phyloP scores from a whole-genome alignment of 768 basidiomycete species.

The Lyophyllum decastes region DNA sequence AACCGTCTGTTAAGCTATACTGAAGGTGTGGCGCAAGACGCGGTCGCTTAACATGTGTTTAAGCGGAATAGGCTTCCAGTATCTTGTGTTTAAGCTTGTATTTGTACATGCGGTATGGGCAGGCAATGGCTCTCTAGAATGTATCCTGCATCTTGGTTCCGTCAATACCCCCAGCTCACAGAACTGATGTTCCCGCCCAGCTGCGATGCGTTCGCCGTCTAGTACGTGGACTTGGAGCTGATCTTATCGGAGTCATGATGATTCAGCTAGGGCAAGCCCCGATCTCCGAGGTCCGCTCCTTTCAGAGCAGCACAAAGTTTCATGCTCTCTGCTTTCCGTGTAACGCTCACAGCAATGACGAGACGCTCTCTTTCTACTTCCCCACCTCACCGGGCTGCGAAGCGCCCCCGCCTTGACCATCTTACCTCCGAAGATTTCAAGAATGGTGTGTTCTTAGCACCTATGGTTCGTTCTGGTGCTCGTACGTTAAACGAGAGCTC shows the following conservation, averaged over 20 bases:
- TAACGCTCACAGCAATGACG: slow-evolving; percentile 38
- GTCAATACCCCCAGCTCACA: too few relatives aligned
- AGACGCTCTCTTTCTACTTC: slow-evolving; percentile 54
- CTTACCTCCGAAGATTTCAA: slow-evolving; percentile 78
- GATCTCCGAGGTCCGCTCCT: not conserved
- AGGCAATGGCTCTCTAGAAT: too few relatives aligned
- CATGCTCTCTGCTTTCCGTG: slow-evolving; percentile 14
- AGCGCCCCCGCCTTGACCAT: slow-evolving; percentile 58
- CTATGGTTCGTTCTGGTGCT: slow-evolving; percentile 96
- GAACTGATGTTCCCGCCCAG: too few relatives aligned
- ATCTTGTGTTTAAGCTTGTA: too few relatives aligned
- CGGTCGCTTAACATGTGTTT: too few relatives aligned
- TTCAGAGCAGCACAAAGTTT: not conserved
- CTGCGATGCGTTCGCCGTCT: too few relatives aligned
- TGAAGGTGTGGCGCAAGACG: too few relatives aligned
- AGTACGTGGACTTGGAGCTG: too few relatives aligned
- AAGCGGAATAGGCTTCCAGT: too few relatives aligned
- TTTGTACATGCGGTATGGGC: too few relatives aligned
- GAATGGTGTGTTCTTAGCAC: slow-evolving; percentile 91
- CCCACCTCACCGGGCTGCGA: slow-evolving; percentile 46
- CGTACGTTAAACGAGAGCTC: slow-evolving; percentile 45
- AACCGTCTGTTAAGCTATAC: too few relatives aligned
- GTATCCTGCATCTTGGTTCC: too few relatives aligned
- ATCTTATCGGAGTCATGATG: not conserved
- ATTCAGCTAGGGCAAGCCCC: not conserved